Percentiles rank a stretch among this genome's conserved stretches.
Evolutionary conservation across 2,329 filamentous ascomycete genomes (phyloP).

Genomic region (Davidsoniella neocaledoniae): DNA sequence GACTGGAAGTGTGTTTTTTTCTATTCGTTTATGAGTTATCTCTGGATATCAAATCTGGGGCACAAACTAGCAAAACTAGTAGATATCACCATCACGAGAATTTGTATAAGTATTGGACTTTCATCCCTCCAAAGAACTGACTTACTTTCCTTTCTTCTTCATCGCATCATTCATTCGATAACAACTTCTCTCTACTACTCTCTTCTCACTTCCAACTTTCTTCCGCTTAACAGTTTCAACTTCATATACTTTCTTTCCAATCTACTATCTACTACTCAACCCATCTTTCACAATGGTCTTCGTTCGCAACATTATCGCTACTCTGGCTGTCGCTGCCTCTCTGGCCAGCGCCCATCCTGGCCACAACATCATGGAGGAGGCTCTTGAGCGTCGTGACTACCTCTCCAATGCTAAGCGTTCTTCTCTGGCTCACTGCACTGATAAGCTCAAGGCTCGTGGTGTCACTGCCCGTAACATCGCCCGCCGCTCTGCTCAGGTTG

Average conservation of each 20-base stretch:
- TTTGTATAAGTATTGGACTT: slow-evolving; percentile 8
- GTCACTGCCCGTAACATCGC: slow-evolving; percentile 26
- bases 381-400: slow-evolving; percentile 30
- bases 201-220: not conserved
- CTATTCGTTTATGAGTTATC: no score
- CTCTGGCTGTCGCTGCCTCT: slow-evolving; percentile 11
- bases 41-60: not conserved
- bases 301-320: slow-evolving; percentile 7
- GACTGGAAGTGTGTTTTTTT: no score
- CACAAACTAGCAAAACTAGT: not conserved
- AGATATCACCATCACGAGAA: not conserved
- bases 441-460: slow-evolving; percentile 30
- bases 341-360: slow-evolving; percentile 27
- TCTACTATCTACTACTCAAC: no score
- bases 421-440: slow-evolving; percentile 29
- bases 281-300: slow-evolving; percentile 5
- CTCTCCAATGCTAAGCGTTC: slow-evolving; percentile 24
- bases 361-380: slow-evolving; percentile 30
- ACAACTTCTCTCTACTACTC: not conserved
- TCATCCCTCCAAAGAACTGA: not conserved
- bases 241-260: not conserved
- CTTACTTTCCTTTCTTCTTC: not conserved
- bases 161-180: not conserved
- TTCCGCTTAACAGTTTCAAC: not conserved
- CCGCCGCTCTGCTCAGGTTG: slow-evolving; percentile 26